Percentiles rank a stretch among this genome's conserved stretches.
Conservation (phyloP, 371 early-diverging fungal genomes). For the Mortierella sp. region DNA sequence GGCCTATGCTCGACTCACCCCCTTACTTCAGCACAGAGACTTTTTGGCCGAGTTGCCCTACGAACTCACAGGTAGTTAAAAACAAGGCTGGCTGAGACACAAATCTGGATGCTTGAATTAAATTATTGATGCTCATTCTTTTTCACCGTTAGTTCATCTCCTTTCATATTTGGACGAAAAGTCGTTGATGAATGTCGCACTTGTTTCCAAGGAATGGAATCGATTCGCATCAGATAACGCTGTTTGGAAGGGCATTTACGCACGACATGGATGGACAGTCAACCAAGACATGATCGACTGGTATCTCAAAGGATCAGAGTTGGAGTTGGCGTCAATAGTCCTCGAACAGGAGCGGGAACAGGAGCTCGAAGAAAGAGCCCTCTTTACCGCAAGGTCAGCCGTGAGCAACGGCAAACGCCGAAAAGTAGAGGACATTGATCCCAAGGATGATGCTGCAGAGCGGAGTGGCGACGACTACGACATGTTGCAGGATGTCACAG, state of each 20-base stretch:
- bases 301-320: conserved; percentile 58
- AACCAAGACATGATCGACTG: conserved; percentile 62
- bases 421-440: conserved; percentile 35
- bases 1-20: conserved; percentile 70
- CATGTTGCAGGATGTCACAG: conserved; percentile 16
- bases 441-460: neutral
- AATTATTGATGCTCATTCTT: neutral
- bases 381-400: conserved; percentile 19
- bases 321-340: conserved; percentile 26
- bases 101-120: neutral
- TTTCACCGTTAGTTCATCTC: conserved; percentile 68
- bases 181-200: conserved; percentile 62
- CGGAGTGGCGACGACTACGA: conserved; percentile 23
- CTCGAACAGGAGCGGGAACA: conserved; percentile 4
- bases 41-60: conserved; percentile 61
- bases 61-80: conserved; percentile 44
- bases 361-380: conserved; percentile 9
- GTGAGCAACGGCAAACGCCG: conserved; percentile 40
- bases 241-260: conserved; percentile 76
- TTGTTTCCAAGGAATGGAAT: conserved; percentile 77
- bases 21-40: conserved; percentile 72
- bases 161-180: conserved; percentile 66
- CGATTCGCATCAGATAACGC: conserved; percentile 69
- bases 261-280: conserved; percentile 64
- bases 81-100: neutral